These are phyloP conservation scores for Saturnispora sekii DNA, from an alignment of 805 yeast species.

Conservation along the genomic window DNA sequence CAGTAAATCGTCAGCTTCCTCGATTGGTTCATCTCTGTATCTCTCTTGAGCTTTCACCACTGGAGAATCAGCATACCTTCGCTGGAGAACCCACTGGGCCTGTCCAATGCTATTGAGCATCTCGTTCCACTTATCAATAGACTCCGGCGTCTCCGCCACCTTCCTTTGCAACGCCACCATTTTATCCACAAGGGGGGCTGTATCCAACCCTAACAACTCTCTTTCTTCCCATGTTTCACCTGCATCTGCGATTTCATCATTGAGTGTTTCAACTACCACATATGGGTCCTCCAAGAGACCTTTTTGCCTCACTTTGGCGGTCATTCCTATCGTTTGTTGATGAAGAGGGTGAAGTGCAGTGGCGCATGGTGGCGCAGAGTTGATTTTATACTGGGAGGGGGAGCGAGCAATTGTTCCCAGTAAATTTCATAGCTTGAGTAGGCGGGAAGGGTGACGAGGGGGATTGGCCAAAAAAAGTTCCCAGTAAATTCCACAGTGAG, in stretches of 20 bases:
- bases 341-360: background rate
- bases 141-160: too few relatives aligned
- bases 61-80: background rate
- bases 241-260: background rate
- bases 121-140: too few relatives aligned
- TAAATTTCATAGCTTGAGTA: too few relatives aligned
- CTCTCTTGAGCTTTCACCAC: background rate
- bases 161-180: too few relatives aligned
- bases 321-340: background rate
- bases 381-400: too few relatives aligned
- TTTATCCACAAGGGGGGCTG: background rate
- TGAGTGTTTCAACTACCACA: background rate
- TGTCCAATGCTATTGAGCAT: too few relatives aligned
- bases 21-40: constrained; percentile 5
- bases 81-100: background rate
- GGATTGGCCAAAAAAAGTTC: too few relatives aligned
- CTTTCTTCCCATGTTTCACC: background rate
- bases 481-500: too few relatives aligned
- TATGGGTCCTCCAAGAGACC: background rate
- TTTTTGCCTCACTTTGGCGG: too few relatives aligned
- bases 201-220: constrained; percentile 2
- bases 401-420: too few relatives aligned
- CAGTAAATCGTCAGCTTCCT: constrained; percentile 1
- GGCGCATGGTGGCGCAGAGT: too few relatives aligned
- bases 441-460: too few relatives aligned